A percentile compares a stretch with the other conserved stretches of the same genome.
Evolutionary conservation across 495 filamentous ascomycete genomes (phyloP).

Genomic region (Talaromyces thailandensis): DNA sequence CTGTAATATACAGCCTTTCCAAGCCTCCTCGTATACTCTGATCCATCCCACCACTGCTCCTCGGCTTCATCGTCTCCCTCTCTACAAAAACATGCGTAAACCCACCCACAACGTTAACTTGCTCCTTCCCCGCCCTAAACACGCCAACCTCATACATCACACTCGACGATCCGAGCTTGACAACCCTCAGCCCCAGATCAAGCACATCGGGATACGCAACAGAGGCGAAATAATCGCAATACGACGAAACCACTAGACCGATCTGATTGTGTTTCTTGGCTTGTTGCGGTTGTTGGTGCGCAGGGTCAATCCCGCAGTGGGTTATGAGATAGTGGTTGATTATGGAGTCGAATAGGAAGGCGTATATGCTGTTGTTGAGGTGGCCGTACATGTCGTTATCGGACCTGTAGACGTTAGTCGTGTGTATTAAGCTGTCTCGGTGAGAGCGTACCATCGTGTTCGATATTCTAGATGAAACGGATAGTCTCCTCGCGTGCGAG

Average conservation of each 20-base stretch:
- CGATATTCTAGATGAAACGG: conserved; percentile 72
- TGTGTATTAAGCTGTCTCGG: background rate
- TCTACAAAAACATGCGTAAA: conserved; percentile 88
- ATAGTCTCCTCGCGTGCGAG: conserved; percentile 61
- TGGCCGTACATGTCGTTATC: conserved; percentile 97
- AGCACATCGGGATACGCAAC: conserved; percentile 77
- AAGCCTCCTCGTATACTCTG: conserved; percentile 30
- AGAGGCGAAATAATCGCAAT: conserved; percentile 75
- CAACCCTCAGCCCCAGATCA: conserved; percentile 74
- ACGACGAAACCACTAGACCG: conserved; percentile 73
- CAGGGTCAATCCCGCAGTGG: conserved; percentile 64
- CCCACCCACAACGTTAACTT: conserved; percentile 75
- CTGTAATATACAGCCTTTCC: conserved; percentile 35
- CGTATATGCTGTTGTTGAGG: conserved; percentile 78
- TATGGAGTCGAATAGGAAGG: conserved; percentile 75
- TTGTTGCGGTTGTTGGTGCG: conserved; percentile 35
- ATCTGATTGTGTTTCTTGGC: conserved; percentile 38
- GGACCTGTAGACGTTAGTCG: conserved; percentile 43
- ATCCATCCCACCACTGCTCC: conserved; percentile 36
- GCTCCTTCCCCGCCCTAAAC: conserved; percentile 66
- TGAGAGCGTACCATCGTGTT: conserved; percentile 66
- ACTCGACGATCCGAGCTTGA: conserved; percentile 74
- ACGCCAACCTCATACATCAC: conserved; percentile 91
- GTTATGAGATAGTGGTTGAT: conserved; percentile 85
- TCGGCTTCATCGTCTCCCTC: conserved; percentile 57